Conservation (phyloP, 2,329 filamentous ascomycete species). For the Pseudogymnoascus pannorum region DNA sequence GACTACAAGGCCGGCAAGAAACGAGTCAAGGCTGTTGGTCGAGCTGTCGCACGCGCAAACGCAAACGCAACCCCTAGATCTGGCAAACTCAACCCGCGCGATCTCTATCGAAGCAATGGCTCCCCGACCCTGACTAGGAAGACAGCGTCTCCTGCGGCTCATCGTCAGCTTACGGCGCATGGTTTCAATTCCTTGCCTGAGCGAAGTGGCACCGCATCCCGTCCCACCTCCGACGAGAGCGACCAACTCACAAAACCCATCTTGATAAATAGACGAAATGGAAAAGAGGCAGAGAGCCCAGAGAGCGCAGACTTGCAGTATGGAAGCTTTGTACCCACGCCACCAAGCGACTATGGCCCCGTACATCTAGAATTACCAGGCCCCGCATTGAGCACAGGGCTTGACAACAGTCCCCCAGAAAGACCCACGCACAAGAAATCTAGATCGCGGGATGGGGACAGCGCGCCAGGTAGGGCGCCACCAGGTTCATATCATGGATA, state of each 20-base stretch:
- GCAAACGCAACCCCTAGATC: slow-evolving; percentile 44
- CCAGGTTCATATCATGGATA: not conserved
- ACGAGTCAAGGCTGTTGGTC: slow-evolving; percentile 73
- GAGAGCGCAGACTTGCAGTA: slow-evolving; percentile 35
- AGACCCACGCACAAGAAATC: not conserved
- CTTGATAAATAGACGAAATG: slow-evolving; percentile 7
- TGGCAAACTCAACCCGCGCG: slow-evolving; percentile 10
- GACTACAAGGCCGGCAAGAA: slow-evolving; percentile 96
- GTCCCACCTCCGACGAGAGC: slow-evolving; percentile 8
- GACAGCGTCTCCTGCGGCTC: not conserved
- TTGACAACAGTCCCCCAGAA: not conserved
- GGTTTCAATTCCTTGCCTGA: slow-evolving; percentile 1
- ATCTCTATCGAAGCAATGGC: slow-evolving; percentile 10
- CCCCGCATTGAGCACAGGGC: slow-evolving; percentile 37
- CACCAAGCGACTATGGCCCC: slow-evolving; percentile 30
- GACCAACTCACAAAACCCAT: slow-evolving; percentile 4
- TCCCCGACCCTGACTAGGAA: not conserved
- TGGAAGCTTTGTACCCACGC: slow-evolving; percentile 56
- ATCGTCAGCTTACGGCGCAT: not conserved
- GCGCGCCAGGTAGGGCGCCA: not conserved
- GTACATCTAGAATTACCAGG: slow-evolving; percentile 51
- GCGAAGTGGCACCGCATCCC: not conserved
- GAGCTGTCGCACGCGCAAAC: slow-evolving; percentile 60
- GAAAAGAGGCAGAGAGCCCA: slow-evolving; percentile 4
- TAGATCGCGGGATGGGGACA: not conserved